Conservation (phyloP, 495 filamentous ascomycete species). For the Aspergillus sclerotiicarbonarius region DNA sequence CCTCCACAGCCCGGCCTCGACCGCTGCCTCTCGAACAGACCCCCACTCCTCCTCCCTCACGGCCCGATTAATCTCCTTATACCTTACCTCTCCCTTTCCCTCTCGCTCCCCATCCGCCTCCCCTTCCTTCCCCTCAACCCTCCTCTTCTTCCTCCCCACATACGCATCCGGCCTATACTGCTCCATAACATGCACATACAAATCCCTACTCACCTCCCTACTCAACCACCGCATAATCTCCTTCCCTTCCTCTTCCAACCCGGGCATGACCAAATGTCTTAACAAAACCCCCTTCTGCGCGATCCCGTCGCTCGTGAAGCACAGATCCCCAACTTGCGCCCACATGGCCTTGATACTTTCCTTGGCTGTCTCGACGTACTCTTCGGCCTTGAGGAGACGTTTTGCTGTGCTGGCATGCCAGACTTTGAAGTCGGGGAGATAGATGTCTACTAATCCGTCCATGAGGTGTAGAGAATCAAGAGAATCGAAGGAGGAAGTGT, state of each 20-base stretch:
- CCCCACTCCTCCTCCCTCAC: conserved; percentile 61
- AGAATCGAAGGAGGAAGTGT: conserved; percentile 73
- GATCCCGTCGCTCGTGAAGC: conserved; percentile 72
- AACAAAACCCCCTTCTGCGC: conserved; percentile 71
- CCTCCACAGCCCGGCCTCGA: conserved; percentile 68
- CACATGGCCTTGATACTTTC: conserved; percentile 76
- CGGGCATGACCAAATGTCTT: conserved; percentile 77
- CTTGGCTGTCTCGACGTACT: conserved; percentile 63
- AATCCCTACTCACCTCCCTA: conserved; percentile 61
- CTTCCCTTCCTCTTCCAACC: conserved; percentile 62
- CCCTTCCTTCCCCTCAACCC: conserved; percentile 12
- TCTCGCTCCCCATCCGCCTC: conserved; percentile 41
- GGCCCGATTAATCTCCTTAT: conserved; percentile 73
- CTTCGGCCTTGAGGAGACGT: conserved; percentile 68
- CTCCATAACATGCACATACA: conserved; percentile 74
- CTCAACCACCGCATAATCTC: conserved; percentile 71
- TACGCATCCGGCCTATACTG: conserved; percentile 75
- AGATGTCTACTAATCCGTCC: conserved; percentile 75
- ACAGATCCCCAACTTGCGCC: conserved; percentile 70
- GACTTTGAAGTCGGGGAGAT: conserved; percentile 77
- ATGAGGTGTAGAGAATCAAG: conserved; percentile 62
- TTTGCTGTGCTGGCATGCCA: conserved; percentile 62
- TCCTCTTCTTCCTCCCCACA: conserved; percentile 63
- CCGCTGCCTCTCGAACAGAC: conserved; percentile 59
- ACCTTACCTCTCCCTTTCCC: conserved; percentile 51